phyloP scores from a whole-genome alignment of 2,329 filamentous ascomycete species.

The Elsinoe batatas region DNA sequence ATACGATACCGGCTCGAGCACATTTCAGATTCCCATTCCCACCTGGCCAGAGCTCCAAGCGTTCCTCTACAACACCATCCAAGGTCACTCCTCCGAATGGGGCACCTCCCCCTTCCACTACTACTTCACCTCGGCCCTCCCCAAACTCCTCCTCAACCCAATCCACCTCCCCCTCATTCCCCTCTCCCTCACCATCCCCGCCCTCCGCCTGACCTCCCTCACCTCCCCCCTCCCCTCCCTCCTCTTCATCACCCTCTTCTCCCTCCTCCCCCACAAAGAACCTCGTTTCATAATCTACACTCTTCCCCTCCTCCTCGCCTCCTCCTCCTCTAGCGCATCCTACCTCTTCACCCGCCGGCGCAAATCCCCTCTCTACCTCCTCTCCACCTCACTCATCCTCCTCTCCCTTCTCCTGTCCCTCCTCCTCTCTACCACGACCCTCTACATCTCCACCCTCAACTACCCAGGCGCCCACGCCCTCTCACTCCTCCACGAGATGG shows the following conservation, averaged over 20 bases:
- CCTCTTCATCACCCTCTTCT: conserved; percentile 70
- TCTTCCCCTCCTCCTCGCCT: conserved; percentile 68
- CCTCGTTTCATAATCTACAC: conserved; percentile 89
- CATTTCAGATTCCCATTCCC: conserved; percentile 32
- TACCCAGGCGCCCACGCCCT: conserved; percentile 87
- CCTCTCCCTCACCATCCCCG: conserved; percentile 40
- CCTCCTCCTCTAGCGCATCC: conserved; percentile 62
- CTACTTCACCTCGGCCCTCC: conserved; percentile 75
- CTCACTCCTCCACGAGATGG: conserved; percentile 29
- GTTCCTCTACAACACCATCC: conserved; percentile 85
- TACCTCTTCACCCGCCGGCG: conserved; percentile 51
- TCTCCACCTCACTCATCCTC: conserved; percentile 47
- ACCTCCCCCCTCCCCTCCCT: conserved; percentile 55
- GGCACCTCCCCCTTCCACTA: conserved; percentile 76
- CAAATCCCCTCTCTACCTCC: conserved; percentile 49
- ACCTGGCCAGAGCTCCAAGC: conserved; percentile 85
- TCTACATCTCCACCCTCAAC: conserved; percentile 76
- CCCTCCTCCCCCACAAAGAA: conserved; percentile 88
- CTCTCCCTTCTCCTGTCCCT: conserved; percentile 53
- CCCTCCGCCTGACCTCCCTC: conserved; percentile 35
- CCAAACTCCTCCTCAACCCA: conserved; percentile 76
- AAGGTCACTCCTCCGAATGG: conserved; percentile 77
- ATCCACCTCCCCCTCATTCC: conserved; percentile 45
- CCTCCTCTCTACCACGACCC: conserved; percentile 52
- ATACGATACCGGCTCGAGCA: not conserved